Conservation (phyloP, 495 filamentous ascomycete species). For the Trichoderma erinaceum region DNA sequence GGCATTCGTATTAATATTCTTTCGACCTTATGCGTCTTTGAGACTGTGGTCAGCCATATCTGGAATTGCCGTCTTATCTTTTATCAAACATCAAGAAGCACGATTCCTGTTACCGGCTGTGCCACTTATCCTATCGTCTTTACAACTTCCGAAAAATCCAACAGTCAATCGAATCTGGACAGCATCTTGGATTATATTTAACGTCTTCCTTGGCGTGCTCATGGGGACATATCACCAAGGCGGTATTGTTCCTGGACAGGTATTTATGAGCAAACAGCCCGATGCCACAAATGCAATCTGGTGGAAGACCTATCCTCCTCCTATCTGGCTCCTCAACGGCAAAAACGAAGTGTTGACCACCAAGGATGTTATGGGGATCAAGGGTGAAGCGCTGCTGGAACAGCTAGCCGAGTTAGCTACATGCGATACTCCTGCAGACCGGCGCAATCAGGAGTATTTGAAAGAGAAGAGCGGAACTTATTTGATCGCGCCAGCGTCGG, state of each 20-base stretch:
- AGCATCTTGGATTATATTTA: conserved; percentile 74
- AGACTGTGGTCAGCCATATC: conserved; percentile 73
- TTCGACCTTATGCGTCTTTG: conserved; percentile 49
- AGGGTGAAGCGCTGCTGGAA: conserved; percentile 52
- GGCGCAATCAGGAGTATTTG: conserved; percentile 42
- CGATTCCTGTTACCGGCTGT: conserved; percentile 85
- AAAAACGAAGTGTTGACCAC: conserved; percentile 64
- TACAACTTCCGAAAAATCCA: conserved; percentile 60
- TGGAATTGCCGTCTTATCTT: conserved; percentile 70
- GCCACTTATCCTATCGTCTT: conserved; percentile 79
- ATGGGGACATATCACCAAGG: conserved; percentile 96
- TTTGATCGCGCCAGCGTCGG: conserved; percentile 65
- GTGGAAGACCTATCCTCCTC: conserved; percentile 98
- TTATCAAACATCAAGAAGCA: conserved; percentile 90
- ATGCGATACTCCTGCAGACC: conserved; percentile 50
- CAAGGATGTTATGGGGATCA: conserved; percentile 75
- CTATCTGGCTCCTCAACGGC: conserved; percentile 81
- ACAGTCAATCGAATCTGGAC: conserved; percentile 51
- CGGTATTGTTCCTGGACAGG: conserved; percentile 79
- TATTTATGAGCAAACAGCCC: conserved; percentile 51
- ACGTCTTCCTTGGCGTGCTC: conserved; percentile 65
- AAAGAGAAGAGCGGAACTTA: conserved; percentile 52
- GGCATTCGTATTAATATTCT: conserved; percentile 62
- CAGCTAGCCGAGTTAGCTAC: conserved; percentile 51
- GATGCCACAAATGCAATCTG: conserved; percentile 69